Base-by-base conservation (phyloP, 495 filamentous ascomycete species). In the Astrothelium macrocarpum region DNA sequence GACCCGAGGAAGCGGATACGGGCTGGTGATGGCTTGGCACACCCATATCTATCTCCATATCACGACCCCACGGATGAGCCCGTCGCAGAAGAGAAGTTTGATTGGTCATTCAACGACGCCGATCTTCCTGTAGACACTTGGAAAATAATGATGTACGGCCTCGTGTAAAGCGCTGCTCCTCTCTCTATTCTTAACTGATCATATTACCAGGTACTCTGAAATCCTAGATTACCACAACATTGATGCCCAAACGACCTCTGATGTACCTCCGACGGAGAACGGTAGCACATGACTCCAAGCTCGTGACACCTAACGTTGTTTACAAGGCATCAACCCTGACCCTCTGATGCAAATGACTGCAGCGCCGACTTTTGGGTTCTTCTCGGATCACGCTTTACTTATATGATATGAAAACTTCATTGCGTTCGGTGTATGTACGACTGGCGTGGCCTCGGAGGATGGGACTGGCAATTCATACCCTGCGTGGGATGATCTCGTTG, bases 41-140 rank as follows among this genome's bases (percentile, higher is more conserved):
- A 97, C 73, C 89, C 91, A 65, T 98, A 97, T 72, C 88, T 98
- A 49, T 82, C 91, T 16, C 94, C 94, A 14, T 98, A 98, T 78
- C 94, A 98, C 72, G 94, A 98, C 71, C 92, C 93, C 16, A 91
- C 87, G 20, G 94, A 98, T 72, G 94, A 98, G 78, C 94, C 94
- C 9, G 88, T 90, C 14, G 90, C 94, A 28, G 90, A 95, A 64
- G 93, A 97, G 81, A 97, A 95, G 78, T 98, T 98, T 71, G 94
- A 98, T 73, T 98, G 94, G 94, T 96, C 91, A n/a, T 98, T 98
- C 78, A 98, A 97, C 74, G 93, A 98, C 73, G 95, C 94, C 36
- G 94, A 98, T 78, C 77, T 98, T 63, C 94, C 94, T 0, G 91
- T 97, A 45, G 94, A 98, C 70, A 96, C 95, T n/a, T 98, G 94